Percentiles rank a stretch among this genome's conserved stretches.
Conservation (phyloP, 495 filamentous ascomycete species). For the Neurospora terricola region DNA sequence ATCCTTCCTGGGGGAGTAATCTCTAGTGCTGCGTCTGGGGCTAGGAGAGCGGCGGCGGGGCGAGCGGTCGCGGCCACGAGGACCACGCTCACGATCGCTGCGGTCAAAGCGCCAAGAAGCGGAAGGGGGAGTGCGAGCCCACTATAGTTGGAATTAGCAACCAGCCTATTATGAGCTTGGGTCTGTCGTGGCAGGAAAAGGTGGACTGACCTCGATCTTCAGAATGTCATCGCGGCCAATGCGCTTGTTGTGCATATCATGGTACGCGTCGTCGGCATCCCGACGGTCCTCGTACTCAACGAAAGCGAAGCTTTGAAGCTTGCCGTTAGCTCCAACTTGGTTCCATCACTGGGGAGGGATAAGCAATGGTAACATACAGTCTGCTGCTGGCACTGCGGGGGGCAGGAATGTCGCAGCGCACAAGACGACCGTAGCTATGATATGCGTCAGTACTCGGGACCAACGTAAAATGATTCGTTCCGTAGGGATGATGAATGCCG, state of each 20-base stretch:
- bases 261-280: constrained; percentile 98
- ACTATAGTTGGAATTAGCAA: constrained; percentile 44
- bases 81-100: constrained; percentile 9
- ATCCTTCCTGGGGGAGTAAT: constrained; percentile 85
- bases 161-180: neutral
- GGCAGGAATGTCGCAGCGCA: constrained; percentile 97
- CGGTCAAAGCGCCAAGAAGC: constrained; percentile 97
- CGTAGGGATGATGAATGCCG: constrained; percentile 5
- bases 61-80: constrained; percentile 27
- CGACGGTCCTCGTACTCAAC: constrained; percentile 99
- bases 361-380: constrained; percentile 57
- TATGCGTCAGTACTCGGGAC: constrained; percentile 18
- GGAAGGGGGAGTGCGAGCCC: constrained; percentile 95
- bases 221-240: constrained; percentile 91
- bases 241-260: constrained; percentile 99
- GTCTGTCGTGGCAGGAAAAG: neutral
- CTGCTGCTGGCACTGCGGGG: constrained; percentile 85
- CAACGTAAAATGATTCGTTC: constrained; percentile 9
- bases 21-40: constrained; percentile 63
- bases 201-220: constrained; percentile 81
- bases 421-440: constrained; percentile 88
- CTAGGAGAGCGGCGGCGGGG: constrained; percentile 71
- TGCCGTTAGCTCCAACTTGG: neutral
- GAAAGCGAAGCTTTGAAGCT: constrained; percentile 74
- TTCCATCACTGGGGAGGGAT: constrained; percentile 1